Percentiles rank a stretch among this genome's conserved stretches.
These are phyloP conservation scores for Panicum miliaceum DNA, from an alignment of 176 grass and related monocot species.

Conservation along the genomic window DNA sequence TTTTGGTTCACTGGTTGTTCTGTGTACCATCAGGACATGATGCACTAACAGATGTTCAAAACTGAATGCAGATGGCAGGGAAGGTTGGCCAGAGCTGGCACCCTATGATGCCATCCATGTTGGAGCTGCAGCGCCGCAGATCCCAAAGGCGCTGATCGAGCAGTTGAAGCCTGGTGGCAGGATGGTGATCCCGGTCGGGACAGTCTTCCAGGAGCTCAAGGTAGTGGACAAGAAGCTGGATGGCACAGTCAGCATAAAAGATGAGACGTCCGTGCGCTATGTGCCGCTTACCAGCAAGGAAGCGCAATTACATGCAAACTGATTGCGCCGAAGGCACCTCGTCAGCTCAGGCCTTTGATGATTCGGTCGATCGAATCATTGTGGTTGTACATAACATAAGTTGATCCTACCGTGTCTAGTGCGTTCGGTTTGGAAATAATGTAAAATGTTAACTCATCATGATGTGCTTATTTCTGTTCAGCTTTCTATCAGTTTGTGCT, in stretches of 20 bases:
- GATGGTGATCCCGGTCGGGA: conserved; percentile 83
- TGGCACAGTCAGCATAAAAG: conserved; percentile 53
- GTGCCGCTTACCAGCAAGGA: conserved; percentile 70
- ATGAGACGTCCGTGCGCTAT: conserved; percentile 70
- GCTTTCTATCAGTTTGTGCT: background rate
- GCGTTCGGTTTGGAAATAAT: conserved; percentile 7
- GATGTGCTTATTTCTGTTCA: background rate
- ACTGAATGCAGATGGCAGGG: conserved; percentile 70
- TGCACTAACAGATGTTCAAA: background rate
- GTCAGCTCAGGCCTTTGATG: background rate
- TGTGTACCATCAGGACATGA: background rate
- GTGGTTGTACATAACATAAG: conserved; percentile 30
- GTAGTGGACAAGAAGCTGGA: conserved; percentile 77
- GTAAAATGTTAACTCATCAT: background rate
- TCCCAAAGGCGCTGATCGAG: conserved; percentile 59
- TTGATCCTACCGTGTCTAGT: background rate
- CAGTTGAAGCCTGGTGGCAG: conserved; percentile 82
- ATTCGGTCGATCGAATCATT: background rate
- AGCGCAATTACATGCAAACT: conserved; percentile 53
- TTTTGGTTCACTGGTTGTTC: no score
- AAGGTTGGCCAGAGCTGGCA: conserved; percentile 74
- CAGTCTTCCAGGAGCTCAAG: conserved; percentile 73
- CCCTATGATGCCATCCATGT: conserved; percentile 87
- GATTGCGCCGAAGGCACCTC: conserved; percentile 26
- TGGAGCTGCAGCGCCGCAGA: conserved; percentile 68